Percentiles rank a stretch among this genome's conserved stretches.
phyloP scores from a whole-genome alignment of 176 grass and related monocot genomes.

The Rhynchospora pubera region DNA sequence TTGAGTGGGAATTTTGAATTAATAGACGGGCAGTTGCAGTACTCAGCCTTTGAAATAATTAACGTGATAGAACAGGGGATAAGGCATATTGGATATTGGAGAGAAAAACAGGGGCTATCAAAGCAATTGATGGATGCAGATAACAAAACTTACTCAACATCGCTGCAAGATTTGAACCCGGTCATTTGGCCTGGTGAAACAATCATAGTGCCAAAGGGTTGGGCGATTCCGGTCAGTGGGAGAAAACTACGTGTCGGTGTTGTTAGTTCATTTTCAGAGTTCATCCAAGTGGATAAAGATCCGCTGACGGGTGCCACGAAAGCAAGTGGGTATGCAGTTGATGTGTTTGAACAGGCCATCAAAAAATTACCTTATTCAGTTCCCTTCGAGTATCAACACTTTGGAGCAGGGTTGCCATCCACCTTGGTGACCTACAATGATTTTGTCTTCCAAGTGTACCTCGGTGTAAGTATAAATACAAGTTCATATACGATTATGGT shows the following conservation, averaged over 20 bases:
- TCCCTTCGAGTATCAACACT: constrained; percentile 16
- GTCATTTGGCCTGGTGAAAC: constrained; percentile 32
- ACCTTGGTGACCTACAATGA: constrained; percentile 22
- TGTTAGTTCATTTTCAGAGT: constrained; percentile 15
- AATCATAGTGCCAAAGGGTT: constrained; percentile 19
- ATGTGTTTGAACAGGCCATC: constrained; percentile 27
- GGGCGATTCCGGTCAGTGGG: constrained; percentile 12
- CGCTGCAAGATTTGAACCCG: background rate
- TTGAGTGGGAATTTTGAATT: constrained; percentile 34
- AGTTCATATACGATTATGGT: too few relatives aligned
- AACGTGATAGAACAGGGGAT: constrained; percentile 27
- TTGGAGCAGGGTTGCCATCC: background rate
- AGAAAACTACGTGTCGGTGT: constrained; percentile 35
- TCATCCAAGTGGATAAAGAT: constrained; percentile 19
- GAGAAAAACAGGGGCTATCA: constrained; percentile 16
- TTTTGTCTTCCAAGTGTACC: constrained; percentile 29
- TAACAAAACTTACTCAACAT: background rate
- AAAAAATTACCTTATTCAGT: constrained; percentile 27
- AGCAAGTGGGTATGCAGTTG: background rate
- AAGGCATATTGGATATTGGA: constrained; percentile 39
- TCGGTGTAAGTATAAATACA: constrained; percentile 5
- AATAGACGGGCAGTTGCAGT: constrained; percentile 17
- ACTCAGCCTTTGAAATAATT: constrained; percentile 28
- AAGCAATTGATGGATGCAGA: background rate
- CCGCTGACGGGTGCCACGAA: constrained; percentile 15